Conservation (phyloP, 345 rosid genomes). For the Nephelium lappaceum region DNA sequence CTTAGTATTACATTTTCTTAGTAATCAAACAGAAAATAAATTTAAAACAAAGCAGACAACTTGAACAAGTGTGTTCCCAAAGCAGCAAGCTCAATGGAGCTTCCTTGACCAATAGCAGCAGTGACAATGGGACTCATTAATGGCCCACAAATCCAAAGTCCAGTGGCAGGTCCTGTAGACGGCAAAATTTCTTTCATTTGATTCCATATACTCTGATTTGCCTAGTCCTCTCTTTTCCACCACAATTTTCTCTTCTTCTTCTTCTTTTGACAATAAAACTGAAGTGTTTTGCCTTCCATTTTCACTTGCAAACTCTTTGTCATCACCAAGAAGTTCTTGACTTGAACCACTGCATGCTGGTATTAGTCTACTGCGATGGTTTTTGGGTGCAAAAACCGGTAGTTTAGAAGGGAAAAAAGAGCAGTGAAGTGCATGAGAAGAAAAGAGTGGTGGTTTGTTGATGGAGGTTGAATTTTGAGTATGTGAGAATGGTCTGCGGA, state of each 20-base stretch:
- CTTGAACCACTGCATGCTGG: constrained; percentile 34
- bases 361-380: constrained; percentile 3
- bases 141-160: constrained; percentile 88
- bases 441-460: constrained; percentile 18
- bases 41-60: not conserved
- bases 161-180: constrained; percentile 92
- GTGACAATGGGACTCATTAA: constrained; percentile 97
- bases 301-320: not conserved
- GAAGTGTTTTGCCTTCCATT: constrained; percentile 18
- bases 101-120: constrained; percentile 86
- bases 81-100: constrained; percentile 93
- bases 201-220: constrained; percentile 65
- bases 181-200: constrained; percentile 77
- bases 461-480: constrained; percentile 14
- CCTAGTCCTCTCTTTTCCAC: constrained; percentile 45
- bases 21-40: constrained; percentile 12
- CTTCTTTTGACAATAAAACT: constrained; percentile 20
- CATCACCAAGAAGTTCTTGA: constrained; percentile 30
- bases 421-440: constrained; percentile 5
- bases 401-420: constrained; percentile 25
- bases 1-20: not conserved
- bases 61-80: constrained; percentile 49
- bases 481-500: constrained; percentile 32
- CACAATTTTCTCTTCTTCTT: constrained; percentile 20
- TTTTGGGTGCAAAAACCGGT: not conserved